Base-by-base conservation (phyloP, 176 grass and related monocot genomes). In the Tuctoria greenei region DNA sequence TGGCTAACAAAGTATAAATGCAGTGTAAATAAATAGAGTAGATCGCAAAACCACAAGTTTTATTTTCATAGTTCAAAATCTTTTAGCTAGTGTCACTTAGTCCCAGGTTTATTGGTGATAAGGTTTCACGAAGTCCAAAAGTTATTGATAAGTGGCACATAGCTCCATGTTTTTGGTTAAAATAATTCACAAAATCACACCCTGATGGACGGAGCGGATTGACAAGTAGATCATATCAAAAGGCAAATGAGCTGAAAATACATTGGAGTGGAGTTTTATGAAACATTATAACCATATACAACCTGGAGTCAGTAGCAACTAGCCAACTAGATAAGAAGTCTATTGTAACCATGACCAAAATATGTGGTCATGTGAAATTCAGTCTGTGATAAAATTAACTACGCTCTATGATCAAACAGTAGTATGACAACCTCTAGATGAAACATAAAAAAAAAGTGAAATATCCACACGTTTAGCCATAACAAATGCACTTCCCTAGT, bases 401-500 rank as follows among this genome's bases (percentile, higher is more conserved):
- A 24, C 31, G 31, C 11, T 54, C 14, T 74, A 69, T 27, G 10
- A 61, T 62, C 67, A 82, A 67, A 16, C 37, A 28, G 12, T 23
- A 40, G 50, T 18, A 64, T 49, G 37, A 70, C 39, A 54, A 41
- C 27, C 64, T 47, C 12, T 13, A 27, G 6, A 71, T 18, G 4
- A 62, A 55, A 81, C 9, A 43, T 36, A 21, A 46, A 55, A 51
- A 28, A 43, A 56, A 13, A 51, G 81, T 61, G 73, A 69, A 24
- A 56, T 15, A 64, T 56, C 13, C 9, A 37, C 66, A 4, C 34
- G 31, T 44, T 72, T 34, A 67, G 4, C 17, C 49, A 62, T 7
- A 78, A 27, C 55, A 73, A 73, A 70, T 54, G 35, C 35, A 50
- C 28, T 43, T 76, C 40, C 16, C 41, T 79, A 45, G 40, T 16